These are phyloP conservation scores for Penicillium sclerotiorum DNA, from an alignment of 2,329 filamentous ascomycete genomes.

Conservation along the genomic window DNA sequence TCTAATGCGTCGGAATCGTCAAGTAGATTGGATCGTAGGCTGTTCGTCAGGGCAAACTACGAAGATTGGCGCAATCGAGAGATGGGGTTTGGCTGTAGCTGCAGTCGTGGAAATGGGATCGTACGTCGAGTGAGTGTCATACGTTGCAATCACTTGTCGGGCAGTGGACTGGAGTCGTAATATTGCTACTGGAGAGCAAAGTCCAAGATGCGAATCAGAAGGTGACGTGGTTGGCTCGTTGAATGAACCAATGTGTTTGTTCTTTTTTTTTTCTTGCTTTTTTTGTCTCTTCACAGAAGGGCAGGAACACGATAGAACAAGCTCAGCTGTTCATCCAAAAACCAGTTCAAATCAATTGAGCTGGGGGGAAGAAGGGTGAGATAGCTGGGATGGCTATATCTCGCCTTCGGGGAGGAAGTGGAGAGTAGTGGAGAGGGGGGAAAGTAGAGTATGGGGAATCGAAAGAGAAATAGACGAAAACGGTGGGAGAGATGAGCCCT, in stretches of 20 bases:
- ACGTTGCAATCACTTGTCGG: constrained; percentile 4
- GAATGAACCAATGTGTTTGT: constrained; percentile 14
- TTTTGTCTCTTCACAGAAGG: background rate
- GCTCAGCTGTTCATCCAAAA: background rate
- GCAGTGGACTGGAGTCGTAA: background rate
- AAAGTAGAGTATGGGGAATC: constrained; percentile 5
- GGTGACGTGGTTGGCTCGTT: constrained; percentile 6
- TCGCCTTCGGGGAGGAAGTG: constrained; percentile 4
- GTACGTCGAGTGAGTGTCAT: background rate
- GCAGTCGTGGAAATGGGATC: constrained; percentile 2
- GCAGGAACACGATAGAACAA: too few relatives aligned
- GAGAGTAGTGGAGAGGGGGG: background rate
- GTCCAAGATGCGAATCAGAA: background rate
- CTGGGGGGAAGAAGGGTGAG: background rate
- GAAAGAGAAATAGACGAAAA: background rate
- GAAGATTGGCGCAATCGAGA: constrained; percentile 17
- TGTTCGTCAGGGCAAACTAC: constrained; percentile 15
- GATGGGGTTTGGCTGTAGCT: constrained; percentile 5
- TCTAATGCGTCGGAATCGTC: constrained; percentile 1
- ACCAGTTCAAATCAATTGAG: constrained; percentile 2
- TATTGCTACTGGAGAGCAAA: constrained; percentile 19
- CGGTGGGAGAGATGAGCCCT: constrained; percentile 6
- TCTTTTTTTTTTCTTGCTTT: constrained; percentile 8
- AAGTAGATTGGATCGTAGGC: background rate
- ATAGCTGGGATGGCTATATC: constrained; percentile 17